A percentile compares a stretch with the other conserved stretches of the same genome.
Evolutionary conservation across 139 green algal genomes (phyloP).

Genomic region (Chloropicon primus): DNA sequence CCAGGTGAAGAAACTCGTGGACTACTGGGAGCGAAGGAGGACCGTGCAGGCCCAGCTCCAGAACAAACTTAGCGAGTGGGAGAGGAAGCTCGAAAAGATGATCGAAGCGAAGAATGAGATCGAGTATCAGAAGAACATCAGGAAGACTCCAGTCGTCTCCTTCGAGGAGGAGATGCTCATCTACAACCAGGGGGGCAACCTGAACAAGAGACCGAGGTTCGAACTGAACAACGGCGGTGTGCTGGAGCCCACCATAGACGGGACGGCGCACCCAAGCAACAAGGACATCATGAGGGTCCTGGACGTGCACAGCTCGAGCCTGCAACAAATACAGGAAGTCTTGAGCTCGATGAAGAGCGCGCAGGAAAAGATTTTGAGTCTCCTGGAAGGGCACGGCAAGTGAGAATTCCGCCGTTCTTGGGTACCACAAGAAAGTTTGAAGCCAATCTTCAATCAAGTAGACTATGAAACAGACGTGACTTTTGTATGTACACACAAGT

Average conservation of each 20-base stretch:
- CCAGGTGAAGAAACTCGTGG: background rate
- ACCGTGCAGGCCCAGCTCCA: background rate
- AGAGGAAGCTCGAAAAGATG: background rate
- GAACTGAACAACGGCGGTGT: background rate
- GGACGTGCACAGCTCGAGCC: background rate
- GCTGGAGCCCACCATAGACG: background rate
- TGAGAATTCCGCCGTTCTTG: too few species aligned
- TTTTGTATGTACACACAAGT: too few species aligned
- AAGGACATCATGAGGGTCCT: background rate
- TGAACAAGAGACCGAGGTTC: background rate
- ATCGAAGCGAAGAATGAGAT: background rate
- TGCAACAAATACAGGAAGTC: background rate
- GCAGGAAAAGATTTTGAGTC: background rate
- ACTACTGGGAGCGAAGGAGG: background rate
- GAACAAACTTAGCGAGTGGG: background rate
- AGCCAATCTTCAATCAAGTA: too few species aligned
- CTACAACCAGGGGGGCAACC: background rate
- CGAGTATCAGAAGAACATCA: background rate
- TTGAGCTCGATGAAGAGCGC: background rate
- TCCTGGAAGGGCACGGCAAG: too few species aligned
- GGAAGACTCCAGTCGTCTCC: background rate
- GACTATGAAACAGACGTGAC: too few species aligned
- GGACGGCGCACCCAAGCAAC: background rate
- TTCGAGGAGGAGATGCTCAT: background rate
- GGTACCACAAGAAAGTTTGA: too few species aligned